A percentile compares a stretch with the other conserved stretches of the same genome.
Conservation (phyloP, 208 protist genomes). For the Trypanosoma grayi region DNA sequence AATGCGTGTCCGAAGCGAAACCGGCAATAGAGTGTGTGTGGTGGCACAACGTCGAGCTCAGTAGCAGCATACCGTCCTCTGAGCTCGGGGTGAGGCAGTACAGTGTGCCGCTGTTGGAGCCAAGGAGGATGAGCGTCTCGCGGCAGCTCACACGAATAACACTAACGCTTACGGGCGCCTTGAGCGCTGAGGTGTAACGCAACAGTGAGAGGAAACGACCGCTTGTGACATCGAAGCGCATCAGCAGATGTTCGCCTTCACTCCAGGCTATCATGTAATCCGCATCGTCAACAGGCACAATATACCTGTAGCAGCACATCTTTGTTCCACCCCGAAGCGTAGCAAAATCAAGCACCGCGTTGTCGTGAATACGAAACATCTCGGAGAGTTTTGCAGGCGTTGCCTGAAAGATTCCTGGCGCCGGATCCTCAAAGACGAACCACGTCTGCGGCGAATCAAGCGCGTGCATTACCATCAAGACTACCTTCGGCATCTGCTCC, state of each 20-base stretch:
- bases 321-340: slow-evolving; percentile 25
- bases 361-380: slow-evolving; percentile 27
- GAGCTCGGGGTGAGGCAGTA: slow-evolving; percentile 65
- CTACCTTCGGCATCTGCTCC: slow-evolving; percentile 56
- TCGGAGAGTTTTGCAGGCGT: slow-evolving; percentile 29
- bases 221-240: slow-evolving; percentile 48
- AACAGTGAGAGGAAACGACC: slow-evolving; percentile 56
- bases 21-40: slow-evolving; percentile 64
- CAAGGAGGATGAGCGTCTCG: slow-evolving; percentile 68
- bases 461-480: slow-evolving; percentile 68
- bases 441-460: slow-evolving; percentile 41
- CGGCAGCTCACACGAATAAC: slow-evolving; percentile 49
- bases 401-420: slow-evolving; percentile 29
- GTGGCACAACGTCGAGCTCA: slow-evolving; percentile 56
- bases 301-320: slow-evolving; percentile 27
- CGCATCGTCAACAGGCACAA: slow-evolving; percentile 57
- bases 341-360: slow-evolving; percentile 47
- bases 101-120: slow-evolving; percentile 53
- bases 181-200: slow-evolving; percentile 40
- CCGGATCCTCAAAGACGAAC: slow-evolving; percentile 54
- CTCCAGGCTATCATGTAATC: slow-evolving; percentile 68
- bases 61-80: slow-evolving; percentile 22
- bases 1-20: slow-evolving; percentile 37
- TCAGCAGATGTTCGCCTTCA: slow-evolving; percentile 49
- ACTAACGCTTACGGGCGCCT: slow-evolving; percentile 51